A percentile compares a stretch with the other conserved stretches of the same genome.
Evolutionary conservation across 768 basidiomycete genomes (phyloP).

Genomic region (Lentinula detonsa): DNA sequence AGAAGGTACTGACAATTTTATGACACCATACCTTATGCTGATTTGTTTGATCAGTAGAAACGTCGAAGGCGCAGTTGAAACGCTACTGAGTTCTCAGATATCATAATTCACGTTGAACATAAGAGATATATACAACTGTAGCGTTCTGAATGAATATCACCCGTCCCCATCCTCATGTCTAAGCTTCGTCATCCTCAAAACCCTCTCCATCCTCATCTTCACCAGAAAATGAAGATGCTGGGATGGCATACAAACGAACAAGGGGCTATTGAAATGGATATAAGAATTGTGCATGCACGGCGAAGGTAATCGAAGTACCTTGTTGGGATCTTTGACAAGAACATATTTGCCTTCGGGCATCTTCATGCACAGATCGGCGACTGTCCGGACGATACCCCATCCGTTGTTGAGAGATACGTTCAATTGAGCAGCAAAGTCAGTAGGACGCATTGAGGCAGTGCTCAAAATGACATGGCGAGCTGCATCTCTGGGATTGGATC

Average conservation of each 20-base stretch:
- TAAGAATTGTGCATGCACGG: neutral
- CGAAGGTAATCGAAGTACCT: constrained; percentile 38
- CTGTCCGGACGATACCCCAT: constrained; percentile 96
- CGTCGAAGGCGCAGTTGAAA: constrained; percentile 79
- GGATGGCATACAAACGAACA: constrained; percentile 92
- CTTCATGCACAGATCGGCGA: constrained; percentile 92
- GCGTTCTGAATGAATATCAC: neutral
- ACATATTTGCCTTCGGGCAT: constrained; percentile 99
- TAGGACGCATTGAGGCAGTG: constrained; percentile 90
- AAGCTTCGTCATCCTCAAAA: constrained; percentile 26
- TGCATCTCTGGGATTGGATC: constrained; percentile 89
- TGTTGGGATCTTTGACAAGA: constrained; percentile 96
- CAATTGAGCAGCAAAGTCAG: constrained; percentile 91
- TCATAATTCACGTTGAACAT: constrained; percentile 11
- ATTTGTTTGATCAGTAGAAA: constrained; percentile 45
- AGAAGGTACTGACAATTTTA: constrained; percentile 51
- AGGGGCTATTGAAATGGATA: constrained; percentile 59
- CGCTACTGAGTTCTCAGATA: constrained; percentile 51
- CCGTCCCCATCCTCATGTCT: neutral
- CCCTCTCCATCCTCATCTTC: constrained; percentile 63
- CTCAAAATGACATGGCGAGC: constrained; percentile 94
- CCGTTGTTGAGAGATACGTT: constrained; percentile 94
- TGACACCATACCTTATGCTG: neutral
- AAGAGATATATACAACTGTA: neutral
- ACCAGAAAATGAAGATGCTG: constrained; percentile 75